Base-by-base conservation (phyloP, 2,329 filamentous ascomycete species). In the Neurospora sp. region DNA sequence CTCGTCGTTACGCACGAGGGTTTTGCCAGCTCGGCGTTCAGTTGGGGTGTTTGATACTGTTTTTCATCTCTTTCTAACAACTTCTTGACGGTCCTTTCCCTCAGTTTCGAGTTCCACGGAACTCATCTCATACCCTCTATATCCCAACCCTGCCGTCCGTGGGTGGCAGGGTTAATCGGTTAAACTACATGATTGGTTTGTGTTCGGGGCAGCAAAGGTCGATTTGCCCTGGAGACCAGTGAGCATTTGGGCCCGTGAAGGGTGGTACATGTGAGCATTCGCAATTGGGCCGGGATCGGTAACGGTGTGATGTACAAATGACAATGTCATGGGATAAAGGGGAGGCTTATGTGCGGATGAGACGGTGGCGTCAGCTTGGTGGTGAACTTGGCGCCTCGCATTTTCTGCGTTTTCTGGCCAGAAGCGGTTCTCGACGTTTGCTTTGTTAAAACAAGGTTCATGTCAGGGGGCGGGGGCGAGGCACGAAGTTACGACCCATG, bases 21-120 rank as follows among this genome's bases (percentile, higher is more conserved):
- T 74, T 75, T 74, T 78, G 79, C 79, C 78, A 79, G 80, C 82
- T 77, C 76, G 82, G 83, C 81, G 82, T 84, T 81, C 75, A 67
- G 66, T 70, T 71, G 70, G 72, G 71, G 70, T 73, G 69, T 74
- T 65, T 75, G 69, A 70, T 73, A 70, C 70, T 73, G 70, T 72
- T 72, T 74, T 69, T 41, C 46, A 69, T 74, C 69, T 72, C 72
- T 72, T 70, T 71, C n/a, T 71, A 68, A 66, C 67, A 66, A 68
- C 66, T 73, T 52, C 41, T 68, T 69, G 66, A 66, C 70, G 65
- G 68, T 71, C 66, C 62, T 70, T 43, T 57, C 52, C 67, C 57
- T 66, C 39, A 46, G 46, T 68, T 69, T 71, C 71, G 39, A 65
- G 66, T 70, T 70, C 46, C 52, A 66, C 67, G 52, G 69, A 66